Conservation (phyloP, 163 green algal genomes). For the Scenedesmus sp. region DNA sequence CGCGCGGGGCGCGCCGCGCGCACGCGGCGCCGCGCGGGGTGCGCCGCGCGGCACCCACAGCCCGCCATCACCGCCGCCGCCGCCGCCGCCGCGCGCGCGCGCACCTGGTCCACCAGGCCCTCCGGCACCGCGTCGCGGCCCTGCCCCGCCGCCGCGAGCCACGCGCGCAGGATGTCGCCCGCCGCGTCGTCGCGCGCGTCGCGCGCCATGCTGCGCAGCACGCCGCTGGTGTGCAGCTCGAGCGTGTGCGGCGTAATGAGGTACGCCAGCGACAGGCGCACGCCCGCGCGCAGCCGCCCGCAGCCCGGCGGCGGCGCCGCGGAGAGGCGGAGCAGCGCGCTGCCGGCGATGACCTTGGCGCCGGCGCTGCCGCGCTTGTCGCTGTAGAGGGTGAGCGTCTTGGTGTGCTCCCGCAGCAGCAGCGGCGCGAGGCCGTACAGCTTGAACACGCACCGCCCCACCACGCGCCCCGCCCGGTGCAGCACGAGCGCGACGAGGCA, state of each 20-base stretch:
- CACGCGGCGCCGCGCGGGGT: no score
- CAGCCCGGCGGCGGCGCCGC: slow-evolving; percentile 6
- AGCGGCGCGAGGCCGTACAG: slow-evolving; percentile 42
- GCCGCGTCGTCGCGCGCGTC: slow-evolving; percentile 26
- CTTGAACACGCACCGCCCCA: slow-evolving; percentile 37
- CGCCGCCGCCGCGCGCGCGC: not conserved
- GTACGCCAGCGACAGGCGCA: slow-evolving; percentile 8
- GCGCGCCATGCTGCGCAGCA: not conserved
- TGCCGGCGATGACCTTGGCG: slow-evolving; percentile 12
- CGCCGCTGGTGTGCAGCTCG: slow-evolving; percentile 11
- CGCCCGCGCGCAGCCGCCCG: not conserved
- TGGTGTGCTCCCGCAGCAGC: slow-evolving; percentile 19
- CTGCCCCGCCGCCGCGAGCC: slow-evolving; percentile 4
- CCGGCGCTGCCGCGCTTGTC: slow-evolving; percentile 31
- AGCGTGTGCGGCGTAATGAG: slow-evolving; percentile 32
- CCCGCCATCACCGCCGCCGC: no score
- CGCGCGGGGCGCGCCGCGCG: no score
- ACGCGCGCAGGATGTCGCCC: not conserved
- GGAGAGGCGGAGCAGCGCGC: slow-evolving; percentile 10
- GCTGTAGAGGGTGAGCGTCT: slow-evolving; percentile 40
- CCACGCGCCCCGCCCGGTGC: slow-evolving; percentile 15
- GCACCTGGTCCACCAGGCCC: slow-evolving; percentile 27
- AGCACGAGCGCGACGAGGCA: slow-evolving; percentile 9
- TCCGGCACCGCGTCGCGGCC: slow-evolving; percentile 11
- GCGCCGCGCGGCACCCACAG: no score